phyloP scores from a whole-genome alignment of 306 rosid species.

The Carpinus viminea region DNA sequence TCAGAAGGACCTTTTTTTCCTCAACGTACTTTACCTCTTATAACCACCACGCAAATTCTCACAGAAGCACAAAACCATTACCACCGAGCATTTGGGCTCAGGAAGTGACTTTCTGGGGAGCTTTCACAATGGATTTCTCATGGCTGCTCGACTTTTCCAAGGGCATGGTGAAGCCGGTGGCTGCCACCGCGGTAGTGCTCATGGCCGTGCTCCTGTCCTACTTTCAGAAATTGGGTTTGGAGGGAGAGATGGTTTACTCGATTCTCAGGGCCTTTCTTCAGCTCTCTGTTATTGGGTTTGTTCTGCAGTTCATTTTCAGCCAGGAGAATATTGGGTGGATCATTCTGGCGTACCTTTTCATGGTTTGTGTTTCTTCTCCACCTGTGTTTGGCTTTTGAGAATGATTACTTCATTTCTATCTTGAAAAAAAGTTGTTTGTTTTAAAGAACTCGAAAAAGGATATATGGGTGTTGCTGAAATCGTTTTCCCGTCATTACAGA shows the following conservation, averaged over 20 bases:
- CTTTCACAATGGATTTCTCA: conserved; percentile 36
- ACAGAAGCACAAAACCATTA: conserved; percentile 27
- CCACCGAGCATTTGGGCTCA: neutral
- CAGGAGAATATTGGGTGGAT: conserved; percentile 68
- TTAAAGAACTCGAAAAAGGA: neutral
- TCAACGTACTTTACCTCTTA: neutral
- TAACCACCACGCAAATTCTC: neutral
- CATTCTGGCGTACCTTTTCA: conserved; percentile 84
- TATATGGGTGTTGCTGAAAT: neutral
- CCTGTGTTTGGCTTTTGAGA: conserved; percentile 12
- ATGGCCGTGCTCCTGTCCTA: conserved; percentile 65
- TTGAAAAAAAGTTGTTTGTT: neutral
- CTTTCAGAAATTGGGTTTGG: conserved; percentile 69
- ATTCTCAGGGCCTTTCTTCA: conserved; percentile 77
- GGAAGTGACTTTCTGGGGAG: neutral
- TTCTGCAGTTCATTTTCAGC: conserved; percentile 81
- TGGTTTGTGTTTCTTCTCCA: conserved; percentile 43
- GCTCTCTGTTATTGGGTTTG: conserved; percentile 88
- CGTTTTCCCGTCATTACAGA: neutral
- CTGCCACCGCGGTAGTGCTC: conserved; percentile 65
- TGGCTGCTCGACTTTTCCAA: conserved; percentile 61
- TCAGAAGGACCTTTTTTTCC: conserved; percentile 25
- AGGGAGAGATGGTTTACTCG: conserved; percentile 68
- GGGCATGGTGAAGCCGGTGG: conserved; percentile 80
- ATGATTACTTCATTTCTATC: neutral